phyloP scores from a whole-genome alignment of 2,329 filamentous ascomycete genomes.

The Acephala macrosclerotiorum region DNA sequence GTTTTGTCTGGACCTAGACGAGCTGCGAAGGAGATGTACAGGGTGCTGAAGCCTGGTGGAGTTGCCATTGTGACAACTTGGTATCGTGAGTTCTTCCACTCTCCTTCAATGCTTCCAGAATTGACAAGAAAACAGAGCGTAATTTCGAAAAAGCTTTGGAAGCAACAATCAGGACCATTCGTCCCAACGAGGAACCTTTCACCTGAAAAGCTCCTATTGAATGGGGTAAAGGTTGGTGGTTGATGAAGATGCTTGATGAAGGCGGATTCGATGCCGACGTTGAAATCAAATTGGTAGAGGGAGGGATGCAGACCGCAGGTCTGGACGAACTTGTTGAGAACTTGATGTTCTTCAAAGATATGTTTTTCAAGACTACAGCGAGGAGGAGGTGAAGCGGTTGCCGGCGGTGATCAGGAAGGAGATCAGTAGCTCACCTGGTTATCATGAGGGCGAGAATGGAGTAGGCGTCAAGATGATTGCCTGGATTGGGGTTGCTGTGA shows the following conservation, averaged over 20 bases:
- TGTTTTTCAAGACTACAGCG: conserved; percentile 24
- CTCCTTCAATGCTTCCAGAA: not conserved
- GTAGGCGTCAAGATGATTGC: conserved; percentile 27
- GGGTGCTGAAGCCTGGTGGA: conserved; percentile 20
- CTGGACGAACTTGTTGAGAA: conserved; percentile 25
- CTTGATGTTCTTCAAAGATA: conserved; percentile 25
- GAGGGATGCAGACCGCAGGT: conserved; percentile 16
- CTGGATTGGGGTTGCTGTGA: conserved; percentile 25
- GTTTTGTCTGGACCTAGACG: conserved; percentile 67
- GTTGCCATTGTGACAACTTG: conserved; percentile 22
- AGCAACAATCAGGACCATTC: conserved; percentile 10
- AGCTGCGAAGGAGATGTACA: conserved; percentile 20
- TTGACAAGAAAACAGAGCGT: conserved; percentile 17
- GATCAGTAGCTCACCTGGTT: conserved; percentile 21
- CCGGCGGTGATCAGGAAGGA: conserved; percentile 19
- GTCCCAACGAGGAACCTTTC: conserved; percentile 19
- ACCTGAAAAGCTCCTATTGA: conserved; percentile 12
- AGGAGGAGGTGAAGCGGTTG: conserved; percentile 17
- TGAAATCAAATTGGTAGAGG: conserved; percentile 18
- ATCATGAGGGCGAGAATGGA: conserved; percentile 15
- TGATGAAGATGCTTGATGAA: conserved; percentile 24
- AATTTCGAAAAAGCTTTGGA: conserved; percentile 19
- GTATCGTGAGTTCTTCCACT: conserved; percentile 18
- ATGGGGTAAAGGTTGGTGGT: conserved; percentile 21
- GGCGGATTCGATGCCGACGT: conserved; percentile 26